phyloP scores from a whole-genome alignment of 495 filamentous ascomycete species.

The Xylaria sp. region DNA sequence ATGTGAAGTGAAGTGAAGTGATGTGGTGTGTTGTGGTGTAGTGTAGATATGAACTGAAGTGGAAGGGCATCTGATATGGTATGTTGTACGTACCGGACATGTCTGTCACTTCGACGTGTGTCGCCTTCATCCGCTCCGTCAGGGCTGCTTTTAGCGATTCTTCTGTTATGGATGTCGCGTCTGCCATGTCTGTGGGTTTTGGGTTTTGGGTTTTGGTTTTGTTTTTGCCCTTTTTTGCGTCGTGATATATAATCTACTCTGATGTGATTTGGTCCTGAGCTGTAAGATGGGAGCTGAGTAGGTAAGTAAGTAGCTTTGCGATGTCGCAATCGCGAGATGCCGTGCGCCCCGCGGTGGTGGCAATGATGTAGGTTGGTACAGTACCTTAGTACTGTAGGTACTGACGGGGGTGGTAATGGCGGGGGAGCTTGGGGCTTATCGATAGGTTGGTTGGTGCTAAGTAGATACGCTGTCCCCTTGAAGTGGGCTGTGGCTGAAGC shows the following conservation, averaged over 20 bases:
- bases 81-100: conserved; percentile 74
- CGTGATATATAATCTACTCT: background rate
- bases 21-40: conserved; percentile 11
- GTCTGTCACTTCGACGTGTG: conserved; percentile 90
- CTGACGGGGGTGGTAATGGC: background rate
- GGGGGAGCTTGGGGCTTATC: conserved; percentile 10
- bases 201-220: too few relatives aligned
- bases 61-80: background rate
- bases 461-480: background rate
- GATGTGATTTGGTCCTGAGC: background rate
- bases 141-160: conserved; percentile 72
- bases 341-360: conserved; percentile 24
- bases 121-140: conserved; percentile 74
- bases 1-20: background rate
- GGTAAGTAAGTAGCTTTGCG: background rate
- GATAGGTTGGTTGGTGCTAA: background rate
- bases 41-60: background rate
- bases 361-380: conserved; percentile 15
- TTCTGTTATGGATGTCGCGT: conserved; percentile 68
- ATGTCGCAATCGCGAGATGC: conserved; percentile 19
- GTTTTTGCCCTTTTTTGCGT: too few relatives aligned
- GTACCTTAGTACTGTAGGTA: too few relatives aligned
- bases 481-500: background rate
- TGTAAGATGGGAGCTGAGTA: background rate
- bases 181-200: conserved; percentile 52